Percentiles rank a stretch among this genome's conserved stretches.
phyloP scores from a whole-genome alignment of 352 stramenopile species.

The Phytophthora idaei region DNA sequence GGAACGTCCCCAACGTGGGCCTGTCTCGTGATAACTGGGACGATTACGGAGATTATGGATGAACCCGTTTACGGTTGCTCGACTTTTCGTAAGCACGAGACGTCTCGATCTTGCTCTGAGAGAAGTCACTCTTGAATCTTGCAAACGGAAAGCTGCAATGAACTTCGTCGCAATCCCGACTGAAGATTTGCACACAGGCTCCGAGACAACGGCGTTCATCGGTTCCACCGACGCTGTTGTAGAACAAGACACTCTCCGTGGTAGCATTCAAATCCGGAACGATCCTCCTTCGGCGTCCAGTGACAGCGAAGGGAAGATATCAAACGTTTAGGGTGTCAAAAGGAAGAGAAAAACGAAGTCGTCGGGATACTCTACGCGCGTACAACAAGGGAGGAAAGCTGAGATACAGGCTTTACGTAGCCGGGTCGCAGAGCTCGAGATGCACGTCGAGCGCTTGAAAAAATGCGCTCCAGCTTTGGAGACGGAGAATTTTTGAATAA shows the following conservation, averaged over 20 bases:
- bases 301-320: neutral
- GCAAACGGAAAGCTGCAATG: neutral
- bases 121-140: too few species aligned
- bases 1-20: too few species aligned
- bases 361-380: neutral
- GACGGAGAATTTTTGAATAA: too few species aligned
- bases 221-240: neutral
- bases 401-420: neutral
- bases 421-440: neutral
- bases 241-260: neutral
- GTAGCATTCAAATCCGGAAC: neutral
- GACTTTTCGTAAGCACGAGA: too few species aligned
- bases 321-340: neutral
- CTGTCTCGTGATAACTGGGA: too few species aligned
- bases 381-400: slow-evolving; percentile 1
- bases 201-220: neutral
- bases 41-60: too few species aligned
- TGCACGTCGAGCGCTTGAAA: neutral
- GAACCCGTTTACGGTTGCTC: too few species aligned
- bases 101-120: too few species aligned
- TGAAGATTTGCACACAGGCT: neutral
- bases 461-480: too few species aligned
- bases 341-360: neutral
- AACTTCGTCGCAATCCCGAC: neutral
- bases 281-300: neutral